Evolutionary conservation across 139 green algal species (phyloP).

Genomic region (Chlorella sp.): DNA sequence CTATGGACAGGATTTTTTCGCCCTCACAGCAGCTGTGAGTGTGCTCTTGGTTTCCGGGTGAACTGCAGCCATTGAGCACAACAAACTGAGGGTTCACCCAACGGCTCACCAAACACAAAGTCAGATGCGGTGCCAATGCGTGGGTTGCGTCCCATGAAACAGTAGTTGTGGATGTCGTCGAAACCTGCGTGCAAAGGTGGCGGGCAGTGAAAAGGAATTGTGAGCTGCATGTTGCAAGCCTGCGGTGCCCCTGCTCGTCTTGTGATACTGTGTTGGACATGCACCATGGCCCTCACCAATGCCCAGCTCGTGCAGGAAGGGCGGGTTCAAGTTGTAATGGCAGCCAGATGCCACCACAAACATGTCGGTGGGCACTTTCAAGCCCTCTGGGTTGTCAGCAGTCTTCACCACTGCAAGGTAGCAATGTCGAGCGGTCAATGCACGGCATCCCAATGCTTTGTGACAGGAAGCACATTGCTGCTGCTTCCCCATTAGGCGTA

Average conservation of each 20-base stretch:
- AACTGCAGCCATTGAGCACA: too few relatives aligned
- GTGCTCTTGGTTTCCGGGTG: too few relatives aligned
- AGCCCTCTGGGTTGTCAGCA: background rate
- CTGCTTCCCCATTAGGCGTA: background rate
- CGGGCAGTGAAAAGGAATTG: too few relatives aligned
- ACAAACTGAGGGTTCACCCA: too few relatives aligned
- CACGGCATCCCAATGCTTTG: too few relatives aligned
- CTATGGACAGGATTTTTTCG: too few relatives aligned
- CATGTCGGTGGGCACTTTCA: slow-evolving; percentile 22
- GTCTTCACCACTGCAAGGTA: background rate
- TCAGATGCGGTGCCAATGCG: slow-evolving; percentile 44
- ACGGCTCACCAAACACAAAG: slow-evolving; percentile 38
- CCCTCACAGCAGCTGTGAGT: too few relatives aligned
- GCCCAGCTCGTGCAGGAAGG: slow-evolving; percentile 33
- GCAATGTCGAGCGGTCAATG: too few relatives aligned
- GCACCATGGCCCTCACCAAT: slow-evolving; percentile 41
- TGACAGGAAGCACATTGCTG: background rate
- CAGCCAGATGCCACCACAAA: slow-evolving; percentile 39
- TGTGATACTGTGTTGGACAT: too few relatives aligned
- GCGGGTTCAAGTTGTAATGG: slow-evolving; percentile 27
- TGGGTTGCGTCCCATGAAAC: slow-evolving; percentile 40
- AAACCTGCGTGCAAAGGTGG: slow-evolving; percentile 12
- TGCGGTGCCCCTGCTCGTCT: too few relatives aligned
- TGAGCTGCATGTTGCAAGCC: too few relatives aligned
- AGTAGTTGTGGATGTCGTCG: slow-evolving; percentile 46